Evolutionary conservation across 2,329 filamentous ascomycete species (phyloP).

Genomic region (Colletotrichum somersetense): DNA sequence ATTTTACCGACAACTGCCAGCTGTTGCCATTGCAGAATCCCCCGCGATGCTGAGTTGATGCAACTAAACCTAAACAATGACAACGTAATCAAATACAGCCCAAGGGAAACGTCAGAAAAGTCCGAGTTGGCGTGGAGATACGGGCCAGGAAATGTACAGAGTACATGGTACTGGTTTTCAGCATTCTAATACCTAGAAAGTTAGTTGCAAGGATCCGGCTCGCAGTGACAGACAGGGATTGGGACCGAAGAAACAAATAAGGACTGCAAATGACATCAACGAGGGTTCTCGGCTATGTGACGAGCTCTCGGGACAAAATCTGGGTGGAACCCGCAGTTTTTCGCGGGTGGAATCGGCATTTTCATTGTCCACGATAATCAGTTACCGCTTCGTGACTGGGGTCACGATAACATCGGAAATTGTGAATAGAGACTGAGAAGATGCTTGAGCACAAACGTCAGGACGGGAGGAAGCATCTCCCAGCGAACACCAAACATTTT

Average conservation of each 20-base stretch:
- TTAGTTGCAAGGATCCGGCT: background rate
- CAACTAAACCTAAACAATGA: background rate
- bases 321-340: slow-evolving; percentile 35
- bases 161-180: too few relatives aligned
- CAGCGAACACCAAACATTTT: slow-evolving; percentile 10
- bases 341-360: slow-evolving; percentile 39
- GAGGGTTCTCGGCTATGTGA: slow-evolving; percentile 41
- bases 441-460: background rate
- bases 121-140: background rate
- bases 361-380: slow-evolving; percentile 15
- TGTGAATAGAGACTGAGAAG: background rate
- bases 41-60: background rate
- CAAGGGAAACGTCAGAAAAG: background rate
- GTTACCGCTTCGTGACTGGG: slow-evolving; percentile 16
- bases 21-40: background rate
- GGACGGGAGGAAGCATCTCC: background rate
- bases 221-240: slow-evolving; percentile 4
- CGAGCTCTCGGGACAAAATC: slow-evolving; percentile 30
- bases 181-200: too few relatives aligned
- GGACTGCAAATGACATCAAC: slow-evolving; percentile 39
- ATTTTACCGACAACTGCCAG: too few relatives aligned
- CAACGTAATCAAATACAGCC: slow-evolving; percentile 16
- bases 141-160: too few relatives aligned
- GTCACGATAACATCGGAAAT: slow-evolving; percentile 3
- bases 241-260: background rate